Base-by-base conservation (phyloP, 73 alveolate species). In the Paramecium octaurelia region DNA sequence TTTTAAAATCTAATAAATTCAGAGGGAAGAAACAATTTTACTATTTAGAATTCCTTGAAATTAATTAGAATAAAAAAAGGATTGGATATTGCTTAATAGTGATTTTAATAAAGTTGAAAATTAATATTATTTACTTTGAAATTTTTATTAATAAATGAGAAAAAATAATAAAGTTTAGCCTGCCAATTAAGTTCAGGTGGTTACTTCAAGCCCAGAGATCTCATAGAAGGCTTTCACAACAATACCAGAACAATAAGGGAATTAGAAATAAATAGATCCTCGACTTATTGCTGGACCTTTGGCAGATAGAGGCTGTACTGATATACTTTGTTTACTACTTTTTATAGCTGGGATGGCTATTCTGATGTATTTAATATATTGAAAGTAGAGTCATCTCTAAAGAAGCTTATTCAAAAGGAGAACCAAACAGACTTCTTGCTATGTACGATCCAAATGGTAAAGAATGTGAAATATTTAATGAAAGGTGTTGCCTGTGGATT, bases 211-310 rank as follows among this genome's bases (percentile, higher is more conserved):
- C 12, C 84, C 84, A 14, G 84, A 64, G 27, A 20, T 34, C 0
- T 64, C 84, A 31, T 8, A 64, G n/a, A 64, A 64, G 24, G 84
- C 48, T 64, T 48, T 64, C 4, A 64, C 84, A 12, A 64, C 84
- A 12, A 64, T 64, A 64, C 84, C 84, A 64, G 84, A 64, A 14
- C 84, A 64, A 27, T 29, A 38, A 14, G 87, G 27, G 27, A 43
- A 38, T 43, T n/a, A 73, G 35, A 40, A 73, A 73, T 23, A 35
- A 12, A 35, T 73, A 4, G 94, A 93, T 44, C 96, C 94, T 16
- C 85, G 92, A 80, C 93, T 97, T 24, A 86, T 93, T 84, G 96
- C 97, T 86, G 99, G 99, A 8, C 99, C 99, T 48, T 88, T 97
- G 20, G 93, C 94, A 70, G 96, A 97, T 83, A 95, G 99, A 85